Percentiles rank a stretch among this genome's conserved stretches.
Conservation (phyloP, 257 asterid genomes). For the Penstemon barbatus region DNA sequence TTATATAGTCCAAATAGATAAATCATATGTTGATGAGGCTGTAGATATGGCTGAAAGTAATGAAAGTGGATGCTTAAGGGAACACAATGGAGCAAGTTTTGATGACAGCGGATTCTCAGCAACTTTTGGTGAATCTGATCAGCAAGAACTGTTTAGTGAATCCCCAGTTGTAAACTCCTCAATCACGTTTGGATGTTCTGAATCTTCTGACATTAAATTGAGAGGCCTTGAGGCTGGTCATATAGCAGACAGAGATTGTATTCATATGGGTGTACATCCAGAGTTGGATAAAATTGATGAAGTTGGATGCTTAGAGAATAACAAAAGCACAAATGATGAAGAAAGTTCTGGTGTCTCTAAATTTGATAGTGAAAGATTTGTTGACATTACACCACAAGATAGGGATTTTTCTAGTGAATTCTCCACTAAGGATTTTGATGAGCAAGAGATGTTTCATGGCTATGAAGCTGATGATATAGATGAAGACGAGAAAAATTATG, state of each 20-base stretch:
- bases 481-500: constrained; percentile 24
- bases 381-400: constrained; percentile 12
- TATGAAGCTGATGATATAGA: constrained; percentile 24
- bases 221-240: constrained; percentile 22
- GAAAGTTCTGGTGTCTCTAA: constrained; percentile 5
- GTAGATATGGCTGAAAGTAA: too few species aligned
- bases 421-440: constrained; percentile 11
- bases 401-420: constrained; percentile 21
- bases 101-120: too few species aligned
- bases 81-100: too few species aligned
- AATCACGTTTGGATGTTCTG: too few species aligned
- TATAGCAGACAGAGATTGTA: constrained; percentile 18
- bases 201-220: not conserved
- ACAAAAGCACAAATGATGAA: constrained; percentile 9
- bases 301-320: constrained; percentile 18
- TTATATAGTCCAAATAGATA: too few species aligned
- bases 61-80: too few species aligned
- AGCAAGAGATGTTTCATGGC: constrained; percentile 18
- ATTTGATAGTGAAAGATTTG: constrained; percentile 29
- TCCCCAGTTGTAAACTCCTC: too few species aligned
- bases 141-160: too few species aligned
- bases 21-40: too few species aligned
- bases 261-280: constrained; percentile 7
- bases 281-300: constrained; percentile 31
- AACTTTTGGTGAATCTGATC: too few species aligned